Base-by-base conservation (phyloP, 129 eudicot genomes). In the Artemisia argyi region DNA sequence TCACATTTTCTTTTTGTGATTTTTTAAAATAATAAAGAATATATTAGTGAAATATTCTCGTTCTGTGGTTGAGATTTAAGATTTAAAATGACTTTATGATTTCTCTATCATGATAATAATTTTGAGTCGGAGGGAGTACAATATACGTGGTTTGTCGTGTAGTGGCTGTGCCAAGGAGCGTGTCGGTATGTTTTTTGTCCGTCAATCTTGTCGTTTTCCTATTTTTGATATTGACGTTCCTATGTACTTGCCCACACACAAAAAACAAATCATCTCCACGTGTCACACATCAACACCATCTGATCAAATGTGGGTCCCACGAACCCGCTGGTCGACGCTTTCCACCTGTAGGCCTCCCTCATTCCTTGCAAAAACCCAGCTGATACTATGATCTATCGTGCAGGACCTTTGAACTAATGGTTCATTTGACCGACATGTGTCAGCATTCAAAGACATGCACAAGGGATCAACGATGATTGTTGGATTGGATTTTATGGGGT, bases 91-190 rank as follows among this genome's bases (percentile, higher is more conserved):
- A n/a, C n/a, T n/a, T n/a, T n/a, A n/a, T n/a, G n/a, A n/a, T n/a
- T n/a, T n/a, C n/a, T n/a, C n/a, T n/a, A n/a, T n/a, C n/a, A n/a
- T n/a, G n/a, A n/a, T n/a, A n/a, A n/a, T n/a, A n/a, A n/a, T n/a
- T n/a, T n/a, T n/a, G n/a, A n/a, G n/a, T n/a, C n/a, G n/a, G n/a
- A n/a, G n/a, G n/a, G n/a, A n/a, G n/a, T n/a, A n/a, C n/a, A n/a
- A n/a, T n/a, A n/a, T n/a, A 75, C 79, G 73, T 75, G 68, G 35
- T 66, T 64, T 75, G 79, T 75, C 73, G 79, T 75, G 22, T 75
- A 75, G 79, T 50, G n/a, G 28, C 51, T 60, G 73, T 50, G n/a
- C 47, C 51, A 48, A 11, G 35, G 69, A 61, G 52, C 59, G 77
- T 75, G 68, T 66, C 79, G 68, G 61, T 68, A 66, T 74, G 67